Evolutionary conservation across 2,329 filamentous ascomycete genomes (phyloP), one percentile per base, ranked within the genome.

Genomic region (Akanthomyces uredinophilus): DNA sequence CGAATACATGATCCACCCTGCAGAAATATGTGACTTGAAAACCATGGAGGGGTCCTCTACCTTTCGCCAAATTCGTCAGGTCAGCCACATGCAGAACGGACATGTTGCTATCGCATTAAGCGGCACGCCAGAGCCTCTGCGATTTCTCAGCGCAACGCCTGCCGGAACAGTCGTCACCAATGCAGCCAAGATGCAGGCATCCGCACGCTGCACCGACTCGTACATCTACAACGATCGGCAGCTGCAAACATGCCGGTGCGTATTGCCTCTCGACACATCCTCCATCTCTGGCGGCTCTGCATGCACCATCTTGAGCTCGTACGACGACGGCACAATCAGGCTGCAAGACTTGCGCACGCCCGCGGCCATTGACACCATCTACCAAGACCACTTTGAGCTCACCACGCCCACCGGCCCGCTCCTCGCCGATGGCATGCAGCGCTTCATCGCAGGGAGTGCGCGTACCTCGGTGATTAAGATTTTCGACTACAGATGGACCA

Each of bases 401-500:
- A 68, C 68, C 57, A 72, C 73, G 16, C 68, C 73, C 5, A 69
- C 73, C 41, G 77, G 77, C 52, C 68, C 75, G 0, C 71, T 81
- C 0, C 69, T 80, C 10, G 69, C 75, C 0, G 75, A 75, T 52
- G 78, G 77, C 41, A 67, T 72, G 6, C 75, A 79, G 32, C 72
- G 77, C 22, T 81, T 81, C 60, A 62, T 81, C 5, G 76, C 72
- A 0, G 79, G 78, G 11, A 77, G 74, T 62, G 73, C 73, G 8
- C 70, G 71, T 39, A 70, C 71, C 4, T 69, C 73, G 1, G 69
- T 72, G 7, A 59, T 81, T 64, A 79, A 80, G 64, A 66, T 80
- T 6, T 81, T 81, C 54, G 79, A 81, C 70, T 78, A 78, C 57
- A 77, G 79, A 18, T 80, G 78, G 78, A 64, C 73, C 0, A 75